Evolutionary conservation across 2,329 filamentous ascomycete species (phyloP).

Genomic region (Pseudocercospora eumusae): DNA sequence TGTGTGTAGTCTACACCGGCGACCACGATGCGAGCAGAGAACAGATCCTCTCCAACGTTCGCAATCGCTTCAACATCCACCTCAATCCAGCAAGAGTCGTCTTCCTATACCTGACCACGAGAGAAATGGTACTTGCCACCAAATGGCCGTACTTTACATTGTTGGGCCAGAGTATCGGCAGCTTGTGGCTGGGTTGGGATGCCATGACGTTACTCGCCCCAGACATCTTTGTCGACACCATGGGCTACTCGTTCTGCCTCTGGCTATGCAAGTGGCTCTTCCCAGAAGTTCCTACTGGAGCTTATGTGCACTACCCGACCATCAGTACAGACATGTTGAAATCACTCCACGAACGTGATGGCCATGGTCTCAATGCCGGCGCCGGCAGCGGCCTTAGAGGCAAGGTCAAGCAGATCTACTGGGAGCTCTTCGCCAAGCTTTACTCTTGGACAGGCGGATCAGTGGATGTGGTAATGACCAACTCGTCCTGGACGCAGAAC

Average conservation of each 20-base stretch:
- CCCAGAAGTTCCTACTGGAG: slow-evolving; percentile 74
- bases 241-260: slow-evolving; percentile 93
- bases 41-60: slow-evolving; percentile 63
- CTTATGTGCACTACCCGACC: slow-evolving; percentile 97
- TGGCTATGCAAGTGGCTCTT: slow-evolving; percentile 83
- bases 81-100: slow-evolving; percentile 79
- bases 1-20: slow-evolving; percentile 92
- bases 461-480: slow-evolving; percentile 95
- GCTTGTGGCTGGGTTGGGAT: slow-evolving; percentile 83
- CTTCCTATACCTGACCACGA: slow-evolving; percentile 87
- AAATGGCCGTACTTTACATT: slow-evolving; percentile 93
- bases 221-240: slow-evolving; percentile 94
- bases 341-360: slow-evolving; percentile 52
- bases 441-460: slow-evolving; percentile 82
- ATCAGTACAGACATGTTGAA: slow-evolving; percentile 97
- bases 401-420: slow-evolving; percentile 74
- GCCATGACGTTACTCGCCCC: slow-evolving; percentile 89
- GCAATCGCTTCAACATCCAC: slow-evolving; percentile 89
- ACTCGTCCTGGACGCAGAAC: slow-evolving; percentile 88
- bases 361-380: slow-evolving; percentile 78
- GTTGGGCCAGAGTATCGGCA: slow-evolving; percentile 89
- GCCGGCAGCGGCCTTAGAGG: slow-evolving; percentile 73
- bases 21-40: slow-evolving; percentile 86
- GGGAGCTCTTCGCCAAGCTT: slow-evolving; percentile 77
- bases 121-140: slow-evolving; percentile 80